Percentiles rank a stretch among this genome's conserved stretches.
phyloP scores from a whole-genome alignment of 2,329 filamentous ascomycete genomes.

The Talaromyces pinophilus region DNA sequence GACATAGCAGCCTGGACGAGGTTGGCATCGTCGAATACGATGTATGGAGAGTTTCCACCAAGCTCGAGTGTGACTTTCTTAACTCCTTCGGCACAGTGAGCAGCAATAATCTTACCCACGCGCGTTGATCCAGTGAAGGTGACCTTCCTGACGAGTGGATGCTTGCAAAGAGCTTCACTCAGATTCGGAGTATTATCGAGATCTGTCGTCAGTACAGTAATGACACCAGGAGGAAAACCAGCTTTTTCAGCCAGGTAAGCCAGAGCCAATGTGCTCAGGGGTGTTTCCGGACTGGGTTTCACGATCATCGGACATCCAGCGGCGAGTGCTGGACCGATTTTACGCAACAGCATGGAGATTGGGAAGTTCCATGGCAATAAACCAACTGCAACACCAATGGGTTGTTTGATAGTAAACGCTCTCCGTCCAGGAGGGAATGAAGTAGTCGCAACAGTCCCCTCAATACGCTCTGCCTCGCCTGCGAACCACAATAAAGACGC shows the following conservation, averaged over 20 bases:
- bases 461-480: conserved; percentile 72
- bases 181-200: conserved; percentile 35
- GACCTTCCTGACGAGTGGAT: conserved; percentile 35
- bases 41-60: conserved; percentile 46
- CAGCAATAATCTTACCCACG: conserved; percentile 38
- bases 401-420: conserved; percentile 77
- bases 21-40: conserved; percentile 47
- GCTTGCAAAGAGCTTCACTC: conserved; percentile 36
- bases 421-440: conserved; percentile 67
- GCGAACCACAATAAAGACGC: conserved; percentile 80
- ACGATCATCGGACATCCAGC: conserved; percentile 44
- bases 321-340: conserved; percentile 40
- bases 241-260: conserved; percentile 38
- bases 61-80: conserved; percentile 50
- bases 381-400: conserved; percentile 77
- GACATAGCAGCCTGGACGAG: conserved; percentile 37
- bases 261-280: conserved; percentile 36
- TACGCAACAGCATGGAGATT: conserved; percentile 65
- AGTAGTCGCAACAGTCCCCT: conserved; percentile 74
- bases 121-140: conserved; percentile 40
- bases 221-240: conserved; percentile 37
- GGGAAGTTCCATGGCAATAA: conserved; percentile 92
- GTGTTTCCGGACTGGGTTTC: conserved; percentile 42
- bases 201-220: conserved; percentile 39
- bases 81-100: conserved; percentile 37